These are phyloP conservation scores for Lycium ferocissimum DNA, from an alignment of 257 asterid species.

Conservation along the genomic window DNA sequence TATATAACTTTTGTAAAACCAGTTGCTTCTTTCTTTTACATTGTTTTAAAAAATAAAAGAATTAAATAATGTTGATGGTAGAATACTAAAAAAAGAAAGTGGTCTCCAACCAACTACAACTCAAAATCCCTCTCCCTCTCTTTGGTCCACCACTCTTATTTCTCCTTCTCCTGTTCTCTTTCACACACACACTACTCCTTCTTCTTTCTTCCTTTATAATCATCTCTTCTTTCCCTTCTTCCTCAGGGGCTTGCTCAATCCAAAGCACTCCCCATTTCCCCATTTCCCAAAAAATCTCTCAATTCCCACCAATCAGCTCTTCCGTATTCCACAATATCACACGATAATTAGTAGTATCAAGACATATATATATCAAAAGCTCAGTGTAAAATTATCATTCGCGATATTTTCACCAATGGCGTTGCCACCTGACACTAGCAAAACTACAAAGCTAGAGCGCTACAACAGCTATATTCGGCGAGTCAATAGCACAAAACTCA, in stretches of 20 bases:
- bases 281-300: background rate
- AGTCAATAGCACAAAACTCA: conserved; percentile 73
- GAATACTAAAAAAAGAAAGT: conserved; percentile 47
- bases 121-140: conserved; percentile 29
- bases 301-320: background rate
- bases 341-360: background rate
- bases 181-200: background rate
- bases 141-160: conserved; percentile 32
- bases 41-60: background rate
- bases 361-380: background rate
- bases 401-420: conserved; percentile 42
- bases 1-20: too few species aligned
- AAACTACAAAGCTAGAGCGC: conserved; percentile 68
- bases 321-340: background rate
- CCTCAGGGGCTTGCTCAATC: conserved; percentile 33
- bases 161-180: background rate
- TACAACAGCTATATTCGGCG: conserved; percentile 82
- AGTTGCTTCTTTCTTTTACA: background rate
- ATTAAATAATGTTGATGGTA: background rate
- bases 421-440: conserved; percentile 63
- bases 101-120: conserved; percentile 61
- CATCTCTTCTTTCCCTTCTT: conserved; percentile 21
- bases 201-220: conserved; percentile 19
- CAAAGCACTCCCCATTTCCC: background rate
- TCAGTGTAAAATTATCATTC: conserved; percentile 45